These are phyloP conservation scores for Fragaria ananassa DNA, from an alignment of 306 rosid species.

Conservation along the genomic window DNA sequence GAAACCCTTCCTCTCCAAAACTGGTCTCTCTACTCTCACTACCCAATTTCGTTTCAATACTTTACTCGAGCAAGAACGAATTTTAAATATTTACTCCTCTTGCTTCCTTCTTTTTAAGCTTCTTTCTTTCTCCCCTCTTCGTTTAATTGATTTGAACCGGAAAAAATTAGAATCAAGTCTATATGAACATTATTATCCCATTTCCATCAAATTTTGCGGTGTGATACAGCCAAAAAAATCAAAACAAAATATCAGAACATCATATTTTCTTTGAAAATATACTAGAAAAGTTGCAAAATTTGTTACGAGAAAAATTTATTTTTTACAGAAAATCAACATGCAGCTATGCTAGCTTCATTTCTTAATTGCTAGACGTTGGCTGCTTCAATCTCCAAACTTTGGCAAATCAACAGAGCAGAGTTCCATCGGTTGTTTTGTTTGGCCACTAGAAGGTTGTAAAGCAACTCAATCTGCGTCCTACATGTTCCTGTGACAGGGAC, in stretches of 20 bases:
- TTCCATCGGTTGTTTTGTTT: background rate
- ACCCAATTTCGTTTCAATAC: too few relatives aligned
- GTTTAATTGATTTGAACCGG: background rate
- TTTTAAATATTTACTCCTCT: too few relatives aligned
- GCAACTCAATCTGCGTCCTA: background rate
- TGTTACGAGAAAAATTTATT: background rate
- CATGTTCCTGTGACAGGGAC: background rate
- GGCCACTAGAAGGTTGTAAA: background rate
- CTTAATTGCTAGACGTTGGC: background rate
- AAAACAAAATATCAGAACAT: background rate
- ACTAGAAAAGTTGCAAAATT: background rate
- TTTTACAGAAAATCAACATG: background rate
- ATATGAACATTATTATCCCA: too few relatives aligned
- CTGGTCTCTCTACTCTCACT: background rate
- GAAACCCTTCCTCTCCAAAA: background rate
- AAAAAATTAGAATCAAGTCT: too few relatives aligned
- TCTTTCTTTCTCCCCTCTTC: too few relatives aligned
- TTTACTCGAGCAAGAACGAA: too few relatives aligned
- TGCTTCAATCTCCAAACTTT: background rate
- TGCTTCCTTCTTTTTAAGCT: too few relatives aligned
- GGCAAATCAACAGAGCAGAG: background rate
- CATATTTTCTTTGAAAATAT: background rate
- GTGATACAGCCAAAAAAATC: too few relatives aligned
- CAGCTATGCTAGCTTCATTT: background rate
- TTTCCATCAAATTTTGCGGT: too few relatives aligned